These are phyloP conservation scores for Boletellus sp. DNA, from an alignment of 1,284 basidiomycete genomes.

Conservation along the genomic window DNA sequence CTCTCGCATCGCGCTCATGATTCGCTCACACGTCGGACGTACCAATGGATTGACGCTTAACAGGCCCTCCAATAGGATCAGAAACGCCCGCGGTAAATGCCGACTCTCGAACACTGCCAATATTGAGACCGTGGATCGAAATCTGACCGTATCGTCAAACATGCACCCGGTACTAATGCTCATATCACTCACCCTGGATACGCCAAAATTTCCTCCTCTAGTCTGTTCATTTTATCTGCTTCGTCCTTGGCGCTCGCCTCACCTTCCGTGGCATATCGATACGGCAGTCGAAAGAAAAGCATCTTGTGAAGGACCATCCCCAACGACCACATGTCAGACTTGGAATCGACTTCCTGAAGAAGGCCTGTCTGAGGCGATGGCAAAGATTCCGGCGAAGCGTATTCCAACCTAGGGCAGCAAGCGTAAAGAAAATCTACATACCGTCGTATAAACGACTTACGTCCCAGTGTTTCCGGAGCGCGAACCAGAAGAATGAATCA, in stretches of 20 bases:
- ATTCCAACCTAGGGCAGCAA: constrained; percentile 57
- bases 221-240: constrained; percentile 54
- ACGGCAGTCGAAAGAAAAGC: constrained; percentile 83
- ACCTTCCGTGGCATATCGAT: constrained; percentile 59
- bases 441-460: constrained; percentile 47
- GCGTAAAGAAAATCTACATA: constrained; percentile 4
- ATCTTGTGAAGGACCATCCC: constrained; percentile 93
- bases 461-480: constrained; percentile 92
- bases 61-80: constrained; percentile 4
- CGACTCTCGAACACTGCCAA: constrained; percentile 53
- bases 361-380: constrained; percentile 64
- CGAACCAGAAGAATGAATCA: constrained; percentile 63
- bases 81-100: constrained; percentile 4
- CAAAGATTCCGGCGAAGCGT: constrained; percentile 83
- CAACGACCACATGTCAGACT: constrained; percentile 85
- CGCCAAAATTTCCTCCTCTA: constrained; percentile 71
- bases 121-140: constrained; percentile 54
- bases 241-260: constrained; percentile 48
- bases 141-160: constrained; percentile 38
- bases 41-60: constrained; percentile 1
- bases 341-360: constrained; percentile 76
- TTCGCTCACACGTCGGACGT: constrained; percentile 66
- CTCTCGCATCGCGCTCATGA: constrained; percentile 59
- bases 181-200: constrained; percentile 63
- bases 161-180: background rate